These are phyloP conservation scores for Neospora caninum DNA, from an alignment of 169 alveolate species.

Conservation along the genomic window DNA sequence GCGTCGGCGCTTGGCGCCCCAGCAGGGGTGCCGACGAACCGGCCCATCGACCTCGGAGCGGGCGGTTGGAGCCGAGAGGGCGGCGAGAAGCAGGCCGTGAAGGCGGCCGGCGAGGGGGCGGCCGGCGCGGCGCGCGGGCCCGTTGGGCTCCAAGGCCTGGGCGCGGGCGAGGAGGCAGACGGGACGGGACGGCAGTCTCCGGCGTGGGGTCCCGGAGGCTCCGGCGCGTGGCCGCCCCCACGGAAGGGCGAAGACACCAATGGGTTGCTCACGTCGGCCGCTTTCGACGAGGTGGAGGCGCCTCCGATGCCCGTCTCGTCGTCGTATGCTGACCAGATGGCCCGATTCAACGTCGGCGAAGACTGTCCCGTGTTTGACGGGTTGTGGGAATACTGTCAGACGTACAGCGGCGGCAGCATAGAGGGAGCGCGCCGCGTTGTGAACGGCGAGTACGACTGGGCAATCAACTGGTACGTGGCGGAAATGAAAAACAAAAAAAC, in stretches of 20 bases:
- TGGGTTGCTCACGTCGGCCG: not conserved
- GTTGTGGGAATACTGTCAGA: slow-evolving; percentile 87
- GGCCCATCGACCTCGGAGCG: not conserved
- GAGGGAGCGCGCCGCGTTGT: slow-evolving; percentile 93
- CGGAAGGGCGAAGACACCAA: not conserved
- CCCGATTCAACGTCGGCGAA: slow-evolving; percentile 72
- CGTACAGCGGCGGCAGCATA: slow-evolving; percentile 67
- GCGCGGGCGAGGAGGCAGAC: not conserved
- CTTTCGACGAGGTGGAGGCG: slow-evolving; percentile 2
- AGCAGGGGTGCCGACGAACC: no score
- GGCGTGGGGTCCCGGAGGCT: not conserved
- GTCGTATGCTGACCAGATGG: slow-evolving; percentile 18
- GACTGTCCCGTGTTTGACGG: slow-evolving; percentile 99
- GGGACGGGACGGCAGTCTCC: not conserved
- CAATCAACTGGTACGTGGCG: slow-evolving; percentile 85
- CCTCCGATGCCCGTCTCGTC: not conserved
- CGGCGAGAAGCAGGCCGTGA: not conserved
- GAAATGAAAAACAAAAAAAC: no score
- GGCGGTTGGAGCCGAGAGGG: not conserved
- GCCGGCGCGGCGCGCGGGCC: not conserved
- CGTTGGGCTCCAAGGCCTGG: not conserved
- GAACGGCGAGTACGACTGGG: slow-evolving; percentile 93
- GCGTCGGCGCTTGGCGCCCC: no score
- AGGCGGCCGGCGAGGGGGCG: no score
- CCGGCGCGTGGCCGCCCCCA: not conserved